Conservation (phyloP, 148 eudicot genomes). For the Camellia lanceoleosa region DNA sequence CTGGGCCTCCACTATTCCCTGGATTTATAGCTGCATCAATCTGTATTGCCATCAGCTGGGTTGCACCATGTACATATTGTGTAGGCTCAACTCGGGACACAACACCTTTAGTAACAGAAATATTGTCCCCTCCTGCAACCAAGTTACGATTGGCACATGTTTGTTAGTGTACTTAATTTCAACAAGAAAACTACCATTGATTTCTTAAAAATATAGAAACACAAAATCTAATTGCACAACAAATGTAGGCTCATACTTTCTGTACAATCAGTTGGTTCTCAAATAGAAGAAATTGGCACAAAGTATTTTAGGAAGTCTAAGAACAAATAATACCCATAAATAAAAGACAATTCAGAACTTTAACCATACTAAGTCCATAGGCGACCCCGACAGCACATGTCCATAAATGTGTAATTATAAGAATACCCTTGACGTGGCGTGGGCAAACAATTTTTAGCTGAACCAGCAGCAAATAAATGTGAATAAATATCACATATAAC, state of each 20-base stretch:
- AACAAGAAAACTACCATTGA: background rate
- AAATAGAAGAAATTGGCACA: background rate
- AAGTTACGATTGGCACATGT: background rate
- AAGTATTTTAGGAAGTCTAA: no score
- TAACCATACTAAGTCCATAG: no score
- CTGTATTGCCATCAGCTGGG: constrained; percentile 89
- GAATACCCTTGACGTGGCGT: no score
- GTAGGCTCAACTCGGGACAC: constrained; percentile 98
- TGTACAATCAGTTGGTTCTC: background rate
- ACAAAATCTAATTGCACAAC: background rate
- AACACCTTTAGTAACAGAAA: constrained; percentile 93
- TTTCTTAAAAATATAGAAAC: background rate
- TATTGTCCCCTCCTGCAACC: constrained; percentile 85
- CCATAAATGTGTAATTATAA: no score
- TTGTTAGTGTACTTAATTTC: background rate
- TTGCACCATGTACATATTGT: constrained; percentile 91
- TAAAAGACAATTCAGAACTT: no score
- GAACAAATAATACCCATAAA: no score
- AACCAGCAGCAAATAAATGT: no score
- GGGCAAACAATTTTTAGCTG: no score
- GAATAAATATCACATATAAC: no score
- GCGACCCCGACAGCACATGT: no score
- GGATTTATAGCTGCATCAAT: constrained; percentile 99
- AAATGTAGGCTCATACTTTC: background rate
- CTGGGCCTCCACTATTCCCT: constrained; percentile 99